These are phyloP conservation scores for Hyaloperonospora brassicae DNA, from an alignment of 352 stramenopile genomes.

Conservation along the genomic window DNA sequence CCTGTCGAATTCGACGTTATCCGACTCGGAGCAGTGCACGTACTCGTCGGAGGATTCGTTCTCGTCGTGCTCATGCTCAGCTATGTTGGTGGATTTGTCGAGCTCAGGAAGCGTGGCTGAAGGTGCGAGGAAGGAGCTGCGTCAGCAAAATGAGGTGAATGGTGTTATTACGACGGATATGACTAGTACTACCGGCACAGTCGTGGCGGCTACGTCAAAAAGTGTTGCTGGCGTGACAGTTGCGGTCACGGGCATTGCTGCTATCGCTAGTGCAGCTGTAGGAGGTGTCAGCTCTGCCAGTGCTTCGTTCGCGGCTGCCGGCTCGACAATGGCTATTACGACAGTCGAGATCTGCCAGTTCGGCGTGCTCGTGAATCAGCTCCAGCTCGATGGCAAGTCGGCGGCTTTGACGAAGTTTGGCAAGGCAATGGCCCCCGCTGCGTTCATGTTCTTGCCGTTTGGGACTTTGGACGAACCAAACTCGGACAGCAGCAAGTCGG, in stretches of 20 bases:
- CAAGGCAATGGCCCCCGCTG: slow-evolving; percentile 63
- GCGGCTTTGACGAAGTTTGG: slow-evolving; percentile 57
- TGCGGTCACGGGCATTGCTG: slow-evolving; percentile 58
- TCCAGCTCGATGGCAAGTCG: slow-evolving; percentile 67
- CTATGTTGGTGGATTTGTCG: slow-evolving; percentile 36
- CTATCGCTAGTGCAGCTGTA: slow-evolving; percentile 57
- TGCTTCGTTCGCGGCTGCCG: slow-evolving; percentile 43
- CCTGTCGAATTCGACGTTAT: slow-evolving; percentile 55
- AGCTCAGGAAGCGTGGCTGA: slow-evolving; percentile 34
- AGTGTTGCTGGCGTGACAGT: slow-evolving; percentile 66
- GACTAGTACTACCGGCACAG: slow-evolving; percentile 43
- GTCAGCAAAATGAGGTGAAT: slow-evolving; percentile 29
- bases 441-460: slow-evolving; percentile 75
- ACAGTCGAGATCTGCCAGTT: slow-evolving; percentile 81
- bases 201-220: slow-evolving; percentile 58
- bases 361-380: slow-evolving; percentile 63
- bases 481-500: slow-evolving; percentile 19
- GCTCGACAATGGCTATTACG: slow-evolving; percentile 56
- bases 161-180: slow-evolving; percentile 63
- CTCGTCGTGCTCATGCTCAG: slow-evolving; percentile 56
- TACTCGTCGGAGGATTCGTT: slow-evolving; percentile 63
- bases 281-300: slow-evolving; percentile 29
- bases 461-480: slow-evolving; percentile 40
- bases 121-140: slow-evolving; percentile 51
- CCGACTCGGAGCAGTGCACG: slow-evolving; percentile 46